phyloP scores from a whole-genome alignment of 106 monocot species.

The Xerophyta viscosa region DNA sequence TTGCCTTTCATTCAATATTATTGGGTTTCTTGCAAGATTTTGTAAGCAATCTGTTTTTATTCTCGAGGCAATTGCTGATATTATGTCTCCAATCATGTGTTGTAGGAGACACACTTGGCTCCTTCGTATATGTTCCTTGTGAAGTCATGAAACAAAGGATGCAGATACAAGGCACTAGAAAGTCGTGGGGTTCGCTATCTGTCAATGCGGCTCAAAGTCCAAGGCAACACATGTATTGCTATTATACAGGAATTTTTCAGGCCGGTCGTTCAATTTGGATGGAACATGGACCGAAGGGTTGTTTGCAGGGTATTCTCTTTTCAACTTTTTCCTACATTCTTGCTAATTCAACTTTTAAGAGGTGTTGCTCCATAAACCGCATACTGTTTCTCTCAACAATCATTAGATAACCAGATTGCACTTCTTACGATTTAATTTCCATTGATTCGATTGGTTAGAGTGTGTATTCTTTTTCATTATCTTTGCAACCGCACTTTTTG shows the following conservation, averaged over 20 bases:
- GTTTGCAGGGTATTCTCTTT: constrained; percentile 72
- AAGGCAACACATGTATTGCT: constrained; percentile 53
- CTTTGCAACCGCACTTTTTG: too few relatives aligned
- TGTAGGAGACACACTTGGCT: constrained; percentile 95
- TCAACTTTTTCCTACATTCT: neutral
- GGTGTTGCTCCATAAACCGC: neutral
- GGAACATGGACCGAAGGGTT: constrained; percentile 70
- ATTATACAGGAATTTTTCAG: constrained; percentile 90
- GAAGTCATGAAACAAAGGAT: constrained; percentile 97
- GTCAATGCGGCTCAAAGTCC: constrained; percentile 27
- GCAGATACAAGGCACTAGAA: constrained; percentile 91
- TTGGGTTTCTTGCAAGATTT: too few relatives aligned
- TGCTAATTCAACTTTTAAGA: neutral
- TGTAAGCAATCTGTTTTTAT: too few relatives aligned
- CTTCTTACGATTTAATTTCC: too few relatives aligned
- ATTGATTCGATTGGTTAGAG: too few relatives aligned
- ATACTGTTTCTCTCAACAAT: too few relatives aligned
- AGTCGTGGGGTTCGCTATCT: constrained; percentile 59
- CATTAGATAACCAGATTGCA: too few relatives aligned
- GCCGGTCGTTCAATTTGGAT: constrained; percentile 82
- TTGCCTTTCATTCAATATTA: too few relatives aligned
- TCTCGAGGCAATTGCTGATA: too few relatives aligned
- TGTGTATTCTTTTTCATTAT: too few relatives aligned
- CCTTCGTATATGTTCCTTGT: constrained; percentile 95
- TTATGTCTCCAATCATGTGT: neutral